Conservation (phyloP, 2,329 filamentous ascomycete species). For the Alternaria sp. region DNA sequence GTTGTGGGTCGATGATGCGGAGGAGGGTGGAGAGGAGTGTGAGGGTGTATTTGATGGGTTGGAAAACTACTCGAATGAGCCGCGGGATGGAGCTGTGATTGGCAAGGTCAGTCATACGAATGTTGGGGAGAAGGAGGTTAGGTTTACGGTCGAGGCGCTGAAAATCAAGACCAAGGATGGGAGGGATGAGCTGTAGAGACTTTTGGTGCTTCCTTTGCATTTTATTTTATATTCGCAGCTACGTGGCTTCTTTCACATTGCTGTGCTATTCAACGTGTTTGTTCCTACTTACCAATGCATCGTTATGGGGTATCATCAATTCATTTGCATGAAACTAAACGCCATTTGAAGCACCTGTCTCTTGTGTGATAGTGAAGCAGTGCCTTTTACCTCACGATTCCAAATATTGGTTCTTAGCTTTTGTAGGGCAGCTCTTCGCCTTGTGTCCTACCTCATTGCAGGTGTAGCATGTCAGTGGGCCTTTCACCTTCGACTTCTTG, state of each 20-base stretch:
- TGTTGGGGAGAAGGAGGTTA: slow-evolving; percentile 39
- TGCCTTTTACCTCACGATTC: not conserved
- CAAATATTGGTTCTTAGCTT: not conserved
- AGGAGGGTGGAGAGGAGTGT: slow-evolving; percentile 52
- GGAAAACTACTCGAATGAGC: slow-evolving; percentile 43
- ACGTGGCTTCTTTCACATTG: not conserved
- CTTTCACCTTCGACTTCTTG: slow-evolving; percentile 1
- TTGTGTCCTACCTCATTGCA: slow-evolving; percentile 2
- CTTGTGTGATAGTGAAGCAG: not conserved
- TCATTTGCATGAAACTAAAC: not conserved
- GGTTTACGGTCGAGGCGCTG: slow-evolving; percentile 46
- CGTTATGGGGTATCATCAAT: not conserved
- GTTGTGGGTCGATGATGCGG: slow-evolving; percentile 58
- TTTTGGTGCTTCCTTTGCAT: not conserved
- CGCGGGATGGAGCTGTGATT: slow-evolving; percentile 42
- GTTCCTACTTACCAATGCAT: not conserved
- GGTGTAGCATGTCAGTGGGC: not conserved
- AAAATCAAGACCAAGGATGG: slow-evolving; percentile 30
- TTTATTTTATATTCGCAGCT: too few relatives aligned
- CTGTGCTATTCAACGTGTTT: too few relatives aligned
- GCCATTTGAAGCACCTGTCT: not conserved
- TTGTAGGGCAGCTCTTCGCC: not conserved
- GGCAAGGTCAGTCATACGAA: slow-evolving; percentile 39
- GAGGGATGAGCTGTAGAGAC: slow-evolving; percentile 38
- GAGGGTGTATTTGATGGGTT: slow-evolving; percentile 49